Percentiles rank a stretch among this genome's conserved stretches.
Conservation (phyloP, 2,329 filamentous ascomycete genomes). For the Paecilomyces dactylethromorphus region DNA sequence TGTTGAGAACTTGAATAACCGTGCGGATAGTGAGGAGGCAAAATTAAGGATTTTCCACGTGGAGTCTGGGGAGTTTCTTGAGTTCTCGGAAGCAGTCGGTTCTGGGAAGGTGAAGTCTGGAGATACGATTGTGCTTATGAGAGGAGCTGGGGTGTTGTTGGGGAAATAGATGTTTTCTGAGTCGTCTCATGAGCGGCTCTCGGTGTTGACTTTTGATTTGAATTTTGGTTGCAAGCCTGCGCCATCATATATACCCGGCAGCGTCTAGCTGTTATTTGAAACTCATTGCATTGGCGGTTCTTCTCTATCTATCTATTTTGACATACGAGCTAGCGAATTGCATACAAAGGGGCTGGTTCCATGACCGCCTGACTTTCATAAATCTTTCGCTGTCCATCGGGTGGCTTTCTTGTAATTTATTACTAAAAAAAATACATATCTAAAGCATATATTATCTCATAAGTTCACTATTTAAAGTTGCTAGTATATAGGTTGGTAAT, state of each 20-base stretch:
- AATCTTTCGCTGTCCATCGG: too few species aligned
- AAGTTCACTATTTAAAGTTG: too few species aligned
- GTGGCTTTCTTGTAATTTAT: too few species aligned
- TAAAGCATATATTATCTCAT: too few species aligned
- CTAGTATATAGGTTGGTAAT: too few species aligned
- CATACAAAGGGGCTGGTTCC: background rate
- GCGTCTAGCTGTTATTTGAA: background rate
- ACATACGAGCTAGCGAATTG: background rate
- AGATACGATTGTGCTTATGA: constrained; percentile 81
- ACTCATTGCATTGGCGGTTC: background rate
- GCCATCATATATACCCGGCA: background rate
- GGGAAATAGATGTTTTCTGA: constrained; percentile 61
- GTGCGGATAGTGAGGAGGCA: constrained; percentile 50
- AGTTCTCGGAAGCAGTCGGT: constrained; percentile 82
- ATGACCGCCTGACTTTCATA: too few species aligned
- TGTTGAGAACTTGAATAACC: constrained; percentile 42
- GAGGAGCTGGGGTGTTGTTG: constrained; percentile 73
- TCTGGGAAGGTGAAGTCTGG: constrained; percentile 62
- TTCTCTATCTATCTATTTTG: background rate
- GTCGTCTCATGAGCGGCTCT: background rate
- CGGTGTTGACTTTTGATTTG: background rate
- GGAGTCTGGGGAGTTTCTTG: constrained; percentile 76
- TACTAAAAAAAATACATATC: too few species aligned
- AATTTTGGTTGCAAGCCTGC: background rate
- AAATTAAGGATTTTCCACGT: constrained; percentile 87